Evolutionary conservation across 129 eudicot species (phyloP).

Genomic region (Flaveria trinervia): DNA sequence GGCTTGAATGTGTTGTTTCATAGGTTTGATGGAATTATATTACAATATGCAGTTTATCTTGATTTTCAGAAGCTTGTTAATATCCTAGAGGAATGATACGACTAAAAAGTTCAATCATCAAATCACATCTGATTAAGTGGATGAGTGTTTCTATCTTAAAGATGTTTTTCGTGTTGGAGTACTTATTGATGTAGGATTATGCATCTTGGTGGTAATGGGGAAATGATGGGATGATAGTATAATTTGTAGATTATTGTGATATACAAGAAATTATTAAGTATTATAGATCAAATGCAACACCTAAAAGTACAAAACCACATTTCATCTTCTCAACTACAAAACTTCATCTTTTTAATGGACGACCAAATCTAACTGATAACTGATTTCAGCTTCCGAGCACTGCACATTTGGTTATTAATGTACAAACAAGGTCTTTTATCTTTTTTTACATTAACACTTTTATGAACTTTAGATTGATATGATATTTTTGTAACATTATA

Average conservation of each 20-base stretch:
- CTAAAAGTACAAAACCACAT: not conserved
- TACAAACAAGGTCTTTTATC: slow-evolving; percentile 1
- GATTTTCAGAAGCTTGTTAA: slow-evolving; percentile 8
- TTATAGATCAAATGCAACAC: slow-evolving; percentile 3
- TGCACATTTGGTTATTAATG: not conserved
- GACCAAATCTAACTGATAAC: slow-evolving; percentile 17
- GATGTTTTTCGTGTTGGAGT: not conserved
- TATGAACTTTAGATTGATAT: not conserved
- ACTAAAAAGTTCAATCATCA: slow-evolving; percentile 5
- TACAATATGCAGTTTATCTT: not conserved
- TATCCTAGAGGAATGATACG: not conserved
- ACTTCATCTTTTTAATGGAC: not conserved
- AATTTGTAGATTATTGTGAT: not conserved
- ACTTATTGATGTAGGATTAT: slow-evolving; percentile 16
- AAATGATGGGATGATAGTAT: slow-evolving; percentile 1
- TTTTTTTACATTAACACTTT: not conserved
- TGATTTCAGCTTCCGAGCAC: slow-evolving; percentile 16
- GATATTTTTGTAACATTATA: not conserved
- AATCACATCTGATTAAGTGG: slow-evolving; percentile 17
- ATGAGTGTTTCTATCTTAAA: slow-evolving; percentile 3
- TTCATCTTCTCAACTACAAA: not conserved
- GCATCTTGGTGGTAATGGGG: not conserved
- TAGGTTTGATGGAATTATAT: slow-evolving; percentile 18
- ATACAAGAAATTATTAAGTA: not conserved
- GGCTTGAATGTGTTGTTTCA: slow-evolving; percentile 7